phyloP scores from a whole-genome alignment of 306 rosid species.

The Corylus americana region DNA sequence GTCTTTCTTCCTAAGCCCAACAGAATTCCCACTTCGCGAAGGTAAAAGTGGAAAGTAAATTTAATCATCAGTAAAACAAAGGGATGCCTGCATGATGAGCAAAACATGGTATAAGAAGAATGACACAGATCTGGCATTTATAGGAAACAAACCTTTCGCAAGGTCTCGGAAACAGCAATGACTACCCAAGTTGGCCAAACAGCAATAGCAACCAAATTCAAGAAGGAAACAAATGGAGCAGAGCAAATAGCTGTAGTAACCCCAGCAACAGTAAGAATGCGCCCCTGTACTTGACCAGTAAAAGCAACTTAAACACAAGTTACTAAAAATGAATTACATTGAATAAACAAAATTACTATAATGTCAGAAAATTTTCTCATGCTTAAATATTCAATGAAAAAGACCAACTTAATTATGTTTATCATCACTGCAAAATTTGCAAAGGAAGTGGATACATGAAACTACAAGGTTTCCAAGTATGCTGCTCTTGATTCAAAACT shows the following conservation, averaged over 20 bases:
- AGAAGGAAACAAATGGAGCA: conserved; percentile 74
- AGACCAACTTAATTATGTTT: no score
- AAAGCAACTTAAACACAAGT: conserved; percentile 20
- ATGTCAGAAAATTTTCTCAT: background rate
- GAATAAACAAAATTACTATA: background rate
- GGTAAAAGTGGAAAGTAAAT: background rate
- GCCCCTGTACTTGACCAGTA: conserved; percentile 66
- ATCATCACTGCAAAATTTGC: background rate
- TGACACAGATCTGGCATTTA: background rate
- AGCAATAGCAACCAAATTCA: conserved; percentile 72
- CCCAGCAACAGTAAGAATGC: conserved; percentile 86
- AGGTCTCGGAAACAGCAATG: conserved; percentile 78
- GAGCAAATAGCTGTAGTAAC: conserved; percentile 85
- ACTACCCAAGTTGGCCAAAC: conserved; percentile 90
- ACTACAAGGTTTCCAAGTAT: background rate
- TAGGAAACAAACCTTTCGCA: conserved; percentile 66
- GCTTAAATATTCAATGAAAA: background rate
- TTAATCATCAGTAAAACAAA: conserved; percentile 18
- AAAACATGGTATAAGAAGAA: conserved; percentile 15
- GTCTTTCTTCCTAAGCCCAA: conserved; percentile 4
- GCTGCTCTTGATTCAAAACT: background rate
- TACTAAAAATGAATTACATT: background rate
- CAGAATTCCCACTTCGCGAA: background rate
- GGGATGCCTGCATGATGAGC: conserved; percentile 17
- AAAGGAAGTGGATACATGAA: background rate